Conservation (phyloP, 179 eudicot species). For the Corrigiola litoralis region DNA sequence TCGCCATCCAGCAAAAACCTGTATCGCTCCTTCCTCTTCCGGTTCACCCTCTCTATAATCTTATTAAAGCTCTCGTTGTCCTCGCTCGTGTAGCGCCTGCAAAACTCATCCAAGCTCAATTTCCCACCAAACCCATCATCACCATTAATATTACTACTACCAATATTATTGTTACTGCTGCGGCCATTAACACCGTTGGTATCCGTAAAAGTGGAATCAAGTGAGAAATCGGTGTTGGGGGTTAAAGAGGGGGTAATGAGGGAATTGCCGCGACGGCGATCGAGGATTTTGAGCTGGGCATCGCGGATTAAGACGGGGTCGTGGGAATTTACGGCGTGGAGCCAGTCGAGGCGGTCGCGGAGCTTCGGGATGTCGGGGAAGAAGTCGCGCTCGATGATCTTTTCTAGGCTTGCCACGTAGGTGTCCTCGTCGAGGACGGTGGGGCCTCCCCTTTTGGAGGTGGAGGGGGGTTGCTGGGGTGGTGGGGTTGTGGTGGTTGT, state of each 20-base stretch:
- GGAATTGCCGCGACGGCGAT: conserved; percentile 48
- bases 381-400: conserved; percentile 87
- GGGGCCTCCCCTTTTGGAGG: conserved; percentile 16
- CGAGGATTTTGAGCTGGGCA: conserved; percentile 81
- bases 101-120: conserved; percentile 61
- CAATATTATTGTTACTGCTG: conserved; percentile 3
- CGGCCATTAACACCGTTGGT: background rate
- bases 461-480: conserved; percentile 13
- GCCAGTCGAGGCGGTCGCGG: conserved; percentile 88
- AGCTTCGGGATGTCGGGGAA: conserved; percentile 94
- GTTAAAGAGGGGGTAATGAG: conserved; percentile 37
- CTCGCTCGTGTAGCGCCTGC: conserved; percentile 81
- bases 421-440: conserved; percentile 74
- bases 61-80: conserved; percentile 79
- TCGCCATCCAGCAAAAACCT: conserved; percentile 67
- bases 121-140: conserved; percentile 33
- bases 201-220: background rate
- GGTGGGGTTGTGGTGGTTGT: conserved; percentile 17
- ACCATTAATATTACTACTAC: conserved; percentile 6
- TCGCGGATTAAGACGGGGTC: conserved; percentile 79
- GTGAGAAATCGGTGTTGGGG: no score
- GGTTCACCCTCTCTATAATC: conserved; percentile 68
- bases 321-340: conserved; percentile 55
- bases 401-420: conserved; percentile 81
- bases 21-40: conserved; percentile 72